A percentile compares a stretch with the other conserved stretches of the same genome.
Conservation (phyloP, 148 eudicot genomes). For the Cornus kousa region DNA sequence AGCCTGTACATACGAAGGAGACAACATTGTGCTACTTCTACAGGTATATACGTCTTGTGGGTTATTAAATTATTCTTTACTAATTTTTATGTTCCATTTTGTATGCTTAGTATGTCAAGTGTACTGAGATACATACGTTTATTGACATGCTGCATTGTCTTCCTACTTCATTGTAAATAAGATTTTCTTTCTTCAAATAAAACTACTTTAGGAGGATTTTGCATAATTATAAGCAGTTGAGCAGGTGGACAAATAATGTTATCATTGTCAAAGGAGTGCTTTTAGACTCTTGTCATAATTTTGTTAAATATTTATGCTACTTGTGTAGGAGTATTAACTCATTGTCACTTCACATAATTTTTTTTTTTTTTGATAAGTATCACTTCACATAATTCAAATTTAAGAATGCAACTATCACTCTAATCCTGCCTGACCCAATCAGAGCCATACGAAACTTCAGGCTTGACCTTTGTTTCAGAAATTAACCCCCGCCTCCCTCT, state of each 20-base stretch:
- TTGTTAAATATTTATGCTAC: neutral
- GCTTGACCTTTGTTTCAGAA: neutral
- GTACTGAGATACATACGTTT: neutral
- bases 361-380: too few species aligned
- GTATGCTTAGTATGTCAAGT: neutral
- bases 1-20: constrained; percentile 95
- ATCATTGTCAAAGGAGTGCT: neutral
- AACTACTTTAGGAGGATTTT: neutral
- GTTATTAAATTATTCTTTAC: neutral
- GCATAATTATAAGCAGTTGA: neutral
- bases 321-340: neutral
- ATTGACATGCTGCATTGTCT: neutral
- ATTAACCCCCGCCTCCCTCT: neutral
- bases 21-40: constrained; percentile 79
- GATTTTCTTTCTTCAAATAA: neutral
- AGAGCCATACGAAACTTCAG: too few species aligned
- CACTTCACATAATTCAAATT: neutral
- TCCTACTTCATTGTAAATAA: neutral
- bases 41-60: constrained; percentile 45
- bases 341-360: neutral
- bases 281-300: neutral
- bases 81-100: neutral
- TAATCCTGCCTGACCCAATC: too few species aligned
- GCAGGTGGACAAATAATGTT: neutral
- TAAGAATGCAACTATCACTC: neutral